phyloP scores from a whole-genome alignment of 2,329 filamentous ascomycete genomes.

The Botryotinia narcissicola region DNA sequence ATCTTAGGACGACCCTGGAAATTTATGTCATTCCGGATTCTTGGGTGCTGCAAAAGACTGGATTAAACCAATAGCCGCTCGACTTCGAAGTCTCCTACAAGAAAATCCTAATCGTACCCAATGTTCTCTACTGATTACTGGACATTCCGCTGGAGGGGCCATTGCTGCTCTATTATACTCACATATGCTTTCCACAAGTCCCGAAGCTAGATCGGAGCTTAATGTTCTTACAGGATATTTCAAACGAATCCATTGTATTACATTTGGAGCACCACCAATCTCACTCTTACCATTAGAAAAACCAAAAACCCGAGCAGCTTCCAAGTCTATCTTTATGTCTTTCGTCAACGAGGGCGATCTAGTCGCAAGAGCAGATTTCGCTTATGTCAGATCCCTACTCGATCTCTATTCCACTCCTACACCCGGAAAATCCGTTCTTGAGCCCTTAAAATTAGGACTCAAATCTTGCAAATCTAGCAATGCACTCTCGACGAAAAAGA shows the following conservation, averaged over 20 bases:
- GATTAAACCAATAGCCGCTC: conserved; percentile 68
- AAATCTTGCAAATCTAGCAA: conserved; percentile 28
- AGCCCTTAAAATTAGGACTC: conserved; percentile 23
- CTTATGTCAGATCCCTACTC: conserved; percentile 70
- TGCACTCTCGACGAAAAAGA: conserved; percentile 27
- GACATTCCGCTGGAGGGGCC: conserved; percentile 82
- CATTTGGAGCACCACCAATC: conserved; percentile 80
- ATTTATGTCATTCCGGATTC: conserved; percentile 79
- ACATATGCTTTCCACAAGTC: conserved; percentile 69
- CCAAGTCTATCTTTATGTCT: conserved; percentile 71
- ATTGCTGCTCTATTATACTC: conserved; percentile 76
- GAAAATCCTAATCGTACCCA: conserved; percentile 66
- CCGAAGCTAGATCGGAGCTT: conserved; percentile 62
- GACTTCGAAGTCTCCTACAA: conserved; percentile 65
- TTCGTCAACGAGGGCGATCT: conserved; percentile 88
- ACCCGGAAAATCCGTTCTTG: conserved; percentile 26
- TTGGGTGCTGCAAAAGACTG: conserved; percentile 72
- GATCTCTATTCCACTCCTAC: conserved; percentile 64
- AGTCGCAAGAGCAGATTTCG: conserved; percentile 71
- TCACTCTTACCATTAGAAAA: conserved; percentile 66
- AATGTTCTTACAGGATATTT: conserved; percentile 67
- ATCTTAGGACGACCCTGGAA: conserved; percentile 64
- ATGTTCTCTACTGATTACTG: conserved; percentile 77
- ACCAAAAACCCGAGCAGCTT: conserved; percentile 48
- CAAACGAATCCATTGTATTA: conserved; percentile 78